Evolutionary conservation across 2,329 filamentous ascomycete species (phyloP), one percentile per base, ranked within the genome.

Genomic region (Fusarium chuoi): DNA sequence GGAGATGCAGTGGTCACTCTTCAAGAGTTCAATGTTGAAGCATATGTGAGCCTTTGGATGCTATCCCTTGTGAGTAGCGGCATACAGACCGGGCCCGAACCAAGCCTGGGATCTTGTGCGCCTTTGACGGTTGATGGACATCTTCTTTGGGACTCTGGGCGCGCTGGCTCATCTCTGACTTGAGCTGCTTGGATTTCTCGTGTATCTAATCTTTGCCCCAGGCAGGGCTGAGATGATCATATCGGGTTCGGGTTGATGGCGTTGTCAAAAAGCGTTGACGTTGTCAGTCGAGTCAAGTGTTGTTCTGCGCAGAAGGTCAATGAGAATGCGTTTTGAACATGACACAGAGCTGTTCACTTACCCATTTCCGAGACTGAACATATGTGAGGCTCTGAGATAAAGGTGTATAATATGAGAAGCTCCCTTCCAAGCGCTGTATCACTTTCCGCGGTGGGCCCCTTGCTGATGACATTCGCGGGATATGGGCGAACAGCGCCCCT

Each of bases 21-120:
- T 39, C 18, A 8, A 36, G n/a, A 28, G 2, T 20, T 11, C 22
- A 10, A 14, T 24, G 1, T 6, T 3, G 5, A n/a, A 3, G 6
- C 12, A 24, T 8, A 6, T 11, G 12, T 2, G 22, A 35, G 22
- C 11, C 0, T 24, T 33, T 0, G 11, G 7, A 5, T 9, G 8
- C 3, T 5, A 4, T 20, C 7, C 2, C 5, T 1, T 24, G 2
- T 35, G 3, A 6, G 11, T 0, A 24, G 3, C 12, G 6, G 22
- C 4, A 30, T 8, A 6, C 20, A n/a, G 7, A 6, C 11, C 7
- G 13, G 11, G 5, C 5, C 14, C 5, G 7, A 12, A 1, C 14
- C 7, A 49, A 46, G 20, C 9, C 0, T 17, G 6, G 7, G 28
- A n/a, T 24, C 22, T 18, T n/a, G 15, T 10, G 11, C 6, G 46